Base-by-base conservation (phyloP, 2,329 filamentous ascomycete genomes). In the Cadophora gregata region DNA sequence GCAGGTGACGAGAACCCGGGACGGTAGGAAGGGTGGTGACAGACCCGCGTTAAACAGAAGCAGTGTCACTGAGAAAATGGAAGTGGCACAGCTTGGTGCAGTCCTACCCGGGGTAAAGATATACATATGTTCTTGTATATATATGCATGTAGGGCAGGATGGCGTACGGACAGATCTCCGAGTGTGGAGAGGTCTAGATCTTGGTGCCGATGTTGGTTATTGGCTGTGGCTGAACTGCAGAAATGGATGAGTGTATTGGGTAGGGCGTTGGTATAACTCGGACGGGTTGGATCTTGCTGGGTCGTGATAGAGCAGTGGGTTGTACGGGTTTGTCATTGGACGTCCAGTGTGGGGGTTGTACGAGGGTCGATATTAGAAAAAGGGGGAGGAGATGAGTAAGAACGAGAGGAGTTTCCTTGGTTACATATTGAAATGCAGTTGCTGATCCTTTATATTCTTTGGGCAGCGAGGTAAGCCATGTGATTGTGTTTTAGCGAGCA, bases 281-380 rank as follows among this genome's bases (percentile, higher is more conserved):
- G 19, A 58, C 42, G n/a, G 12, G 58, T 16, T 27, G 42, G 25
- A 2, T n/a, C n/a, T 9, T 16, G 55, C 14, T 24, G 38, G 14
- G 8, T 29, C 14, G 56, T 29, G n/a, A n/a, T n/a, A n/a, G n/a
- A n/a, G n/a, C n/a, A n/a, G n/a, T 45, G 24, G 55, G 31, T 59
- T 19, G 58, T 60, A 48, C 58, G 24, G 38, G 27, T 60, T 60
- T 47, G 58, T 60, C 42, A 33, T 31, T 60, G 38, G 58, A 38
- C 16, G 27, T 29, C 8, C 12, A 27, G 38, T 33, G 38, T 60
- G 58, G 56, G 56, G 58, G 56, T 60, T 60, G 42, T 47, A 47
- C 38, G 58, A 60, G 19, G 42, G n/a, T 47, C 6, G 4, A 10
- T 47, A 47, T 47, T 4, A 12, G 42, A 16, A 36, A 29, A 27